Conservation (phyloP, 2,329 filamentous ascomycete genomes). For the Nigrograna mackinnonii region DNA sequence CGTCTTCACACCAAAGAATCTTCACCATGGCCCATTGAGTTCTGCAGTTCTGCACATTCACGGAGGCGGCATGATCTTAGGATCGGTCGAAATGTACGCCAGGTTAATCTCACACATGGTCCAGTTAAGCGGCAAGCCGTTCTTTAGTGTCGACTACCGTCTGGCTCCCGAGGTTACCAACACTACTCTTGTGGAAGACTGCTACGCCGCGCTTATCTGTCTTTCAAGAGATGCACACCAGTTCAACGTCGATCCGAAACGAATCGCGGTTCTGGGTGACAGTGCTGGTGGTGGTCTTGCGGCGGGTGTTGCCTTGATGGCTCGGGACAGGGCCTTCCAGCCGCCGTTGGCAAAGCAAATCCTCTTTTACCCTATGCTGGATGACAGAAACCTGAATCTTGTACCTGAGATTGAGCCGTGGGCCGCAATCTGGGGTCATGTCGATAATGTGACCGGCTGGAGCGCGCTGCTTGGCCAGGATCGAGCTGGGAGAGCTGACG, state of each 20-base stretch:
- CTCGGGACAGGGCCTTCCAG: slow-evolving; percentile 35
- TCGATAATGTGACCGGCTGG: slow-evolving; percentile 12
- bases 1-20: too few species aligned
- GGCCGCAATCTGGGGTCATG: slow-evolving; percentile 35
- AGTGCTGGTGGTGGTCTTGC: slow-evolving; percentile 50
- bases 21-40: too few species aligned
- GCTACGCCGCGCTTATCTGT: slow-evolving; percentile 46
- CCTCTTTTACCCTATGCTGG: slow-evolving; percentile 54
- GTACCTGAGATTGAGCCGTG: neutral
- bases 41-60: slow-evolving; percentile 34
- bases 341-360: slow-evolving; percentile 47
- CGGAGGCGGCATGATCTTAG: slow-evolving; percentile 46
- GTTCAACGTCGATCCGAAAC: slow-evolving; percentile 45
- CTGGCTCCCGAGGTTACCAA: slow-evolving; percentile 12
- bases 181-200: slow-evolving; percentile 31
- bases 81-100: slow-evolving; percentile 18
- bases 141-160: slow-evolving; percentile 16
- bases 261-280: slow-evolving; percentile 49
- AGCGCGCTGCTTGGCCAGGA: slow-evolving; percentile 19
- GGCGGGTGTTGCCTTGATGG: slow-evolving; percentile 43
- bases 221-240: slow-evolving; percentile 39
- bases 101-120: slow-evolving; percentile 43
- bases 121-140: slow-evolving; percentile 25
- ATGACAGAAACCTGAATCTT: slow-evolving; percentile 43
- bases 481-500: too few species aligned